Conservation (phyloP, 176 grass and related monocot species). For the Calamus simplicifolius region DNA sequence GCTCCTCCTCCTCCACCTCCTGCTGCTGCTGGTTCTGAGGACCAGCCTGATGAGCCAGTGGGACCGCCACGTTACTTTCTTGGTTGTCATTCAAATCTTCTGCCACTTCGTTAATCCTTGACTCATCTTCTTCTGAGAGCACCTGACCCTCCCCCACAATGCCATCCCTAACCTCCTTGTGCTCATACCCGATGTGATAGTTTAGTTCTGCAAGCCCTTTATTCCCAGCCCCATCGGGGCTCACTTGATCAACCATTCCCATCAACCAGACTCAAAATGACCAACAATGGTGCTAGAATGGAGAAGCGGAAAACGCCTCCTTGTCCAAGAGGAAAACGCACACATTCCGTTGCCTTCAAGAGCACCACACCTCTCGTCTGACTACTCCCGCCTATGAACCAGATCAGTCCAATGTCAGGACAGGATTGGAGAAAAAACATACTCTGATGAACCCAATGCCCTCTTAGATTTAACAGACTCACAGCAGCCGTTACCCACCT, state of each 20-base stretch:
- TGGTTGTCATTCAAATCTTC: constrained; percentile 14
- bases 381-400: constrained; percentile 21
- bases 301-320: constrained; percentile 7
- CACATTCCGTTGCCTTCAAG: constrained; percentile 28
- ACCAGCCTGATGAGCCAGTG: constrained; percentile 5
- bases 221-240: constrained; percentile 15
- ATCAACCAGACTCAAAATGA: constrained; percentile 44
- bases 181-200: constrained; percentile 4
- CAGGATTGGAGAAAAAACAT: no score
- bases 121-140: constrained; percentile 26
- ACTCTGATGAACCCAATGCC: no score
- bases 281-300: constrained; percentile 2
- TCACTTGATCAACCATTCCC: constrained; percentile 38
- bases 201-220: constrained; percentile 10
- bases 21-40: constrained; percentile 41
- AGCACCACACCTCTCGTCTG: constrained; percentile 21
- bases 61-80: constrained; percentile 11
- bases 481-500: no score
- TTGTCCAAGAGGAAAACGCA: constrained; percentile 17
- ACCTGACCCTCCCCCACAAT: constrained; percentile 27
- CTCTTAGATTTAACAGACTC: no score
- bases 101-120: constrained; percentile 18
- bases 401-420: constrained; percentile 1
- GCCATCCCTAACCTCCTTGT: constrained; percentile 15
- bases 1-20: no score